phyloP scores from a whole-genome alignment of 345 rosid species.

The Lepidium didymum region DNA sequence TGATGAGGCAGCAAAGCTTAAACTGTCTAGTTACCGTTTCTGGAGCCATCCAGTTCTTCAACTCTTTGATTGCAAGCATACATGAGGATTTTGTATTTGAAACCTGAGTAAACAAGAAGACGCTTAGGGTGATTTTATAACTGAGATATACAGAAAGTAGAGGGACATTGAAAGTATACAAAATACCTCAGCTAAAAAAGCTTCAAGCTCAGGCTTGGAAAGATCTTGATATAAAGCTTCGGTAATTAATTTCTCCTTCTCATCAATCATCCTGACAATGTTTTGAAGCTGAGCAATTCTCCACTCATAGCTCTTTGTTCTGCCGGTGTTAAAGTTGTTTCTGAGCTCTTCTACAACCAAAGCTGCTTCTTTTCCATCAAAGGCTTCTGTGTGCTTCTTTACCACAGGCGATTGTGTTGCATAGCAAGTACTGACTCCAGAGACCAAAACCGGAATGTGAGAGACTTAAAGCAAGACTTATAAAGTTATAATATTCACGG shows the following conservation, averaged over 20 bases:
- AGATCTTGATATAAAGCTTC: conserved; percentile 66
- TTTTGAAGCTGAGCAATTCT: conserved; percentile 56
- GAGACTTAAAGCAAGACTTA: conserved; percentile 5
- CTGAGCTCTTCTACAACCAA: conserved; percentile 43
- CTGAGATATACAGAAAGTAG: neutral
- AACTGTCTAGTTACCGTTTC: conserved; percentile 42
- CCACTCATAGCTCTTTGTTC: conserved; percentile 77
- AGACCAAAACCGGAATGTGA: neutral
- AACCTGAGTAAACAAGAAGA: conserved; percentile 40
- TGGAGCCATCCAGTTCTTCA: conserved; percentile 76
- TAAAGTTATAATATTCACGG: neutral
- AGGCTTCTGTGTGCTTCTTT: neutral
- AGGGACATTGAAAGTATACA: neutral
- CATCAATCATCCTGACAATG: conserved; percentile 54
- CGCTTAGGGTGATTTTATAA: neutral
- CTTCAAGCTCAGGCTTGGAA: conserved; percentile 58
- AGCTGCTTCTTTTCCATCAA: conserved; percentile 41
- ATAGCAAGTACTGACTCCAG: conserved; percentile 23
- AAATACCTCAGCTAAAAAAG: conserved; percentile 61
- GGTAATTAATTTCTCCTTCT: conserved; percentile 48
- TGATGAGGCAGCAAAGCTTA: neutral
- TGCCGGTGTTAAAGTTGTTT: conserved; percentile 44
- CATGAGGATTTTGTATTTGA: conserved; percentile 45
- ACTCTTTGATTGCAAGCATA: conserved; percentile 49
- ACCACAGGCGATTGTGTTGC: conserved; percentile 26